Evolutionary conservation across 2,329 filamentous ascomycete species (phyloP).

Genomic region (Diaporthe australafricana): DNA sequence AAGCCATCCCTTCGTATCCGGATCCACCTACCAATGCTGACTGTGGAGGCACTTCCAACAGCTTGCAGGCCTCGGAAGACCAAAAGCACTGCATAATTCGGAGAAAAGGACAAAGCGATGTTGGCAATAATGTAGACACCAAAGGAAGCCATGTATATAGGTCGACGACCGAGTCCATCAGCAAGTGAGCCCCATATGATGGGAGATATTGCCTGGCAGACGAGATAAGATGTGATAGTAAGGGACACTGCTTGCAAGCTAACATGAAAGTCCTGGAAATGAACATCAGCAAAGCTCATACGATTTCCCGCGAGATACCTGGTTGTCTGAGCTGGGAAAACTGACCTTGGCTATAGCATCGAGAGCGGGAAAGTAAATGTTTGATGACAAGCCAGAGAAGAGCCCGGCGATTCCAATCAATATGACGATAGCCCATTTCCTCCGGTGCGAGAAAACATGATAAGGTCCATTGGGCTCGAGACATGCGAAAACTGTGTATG

Average conservation of each 20-base stretch:
- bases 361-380: constrained; percentile 62
- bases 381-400: constrained; percentile 64
- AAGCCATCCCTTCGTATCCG: too few species aligned
- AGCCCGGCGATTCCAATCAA: constrained; percentile 62
- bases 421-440: constrained; percentile 60
- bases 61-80: constrained; percentile 60
- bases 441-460: constrained; percentile 49
- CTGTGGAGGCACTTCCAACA: constrained; percentile 59
- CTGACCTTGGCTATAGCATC: constrained; percentile 50
- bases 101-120: constrained; percentile 56
- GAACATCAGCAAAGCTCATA: not conserved
- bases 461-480: constrained; percentile 39
- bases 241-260: constrained; percentile 49
- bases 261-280: constrained; percentile 45
- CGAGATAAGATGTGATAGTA: constrained; percentile 60
- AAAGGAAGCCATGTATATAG: constrained; percentile 58
- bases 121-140: constrained; percentile 60
- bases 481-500: not conserved
- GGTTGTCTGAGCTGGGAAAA: not conserved
- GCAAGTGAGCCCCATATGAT: constrained; percentile 61
- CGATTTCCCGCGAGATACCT: not conserved
- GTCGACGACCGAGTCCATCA: constrained; percentile 58
- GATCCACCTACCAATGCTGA: constrained; percentile 54
- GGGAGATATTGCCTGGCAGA: constrained; percentile 62
- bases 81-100: constrained; percentile 56